These are phyloP conservation scores for Trichoderma oligosporum DNA, from an alignment of 2,329 filamentous ascomycete species.

Conservation along the genomic window DNA sequence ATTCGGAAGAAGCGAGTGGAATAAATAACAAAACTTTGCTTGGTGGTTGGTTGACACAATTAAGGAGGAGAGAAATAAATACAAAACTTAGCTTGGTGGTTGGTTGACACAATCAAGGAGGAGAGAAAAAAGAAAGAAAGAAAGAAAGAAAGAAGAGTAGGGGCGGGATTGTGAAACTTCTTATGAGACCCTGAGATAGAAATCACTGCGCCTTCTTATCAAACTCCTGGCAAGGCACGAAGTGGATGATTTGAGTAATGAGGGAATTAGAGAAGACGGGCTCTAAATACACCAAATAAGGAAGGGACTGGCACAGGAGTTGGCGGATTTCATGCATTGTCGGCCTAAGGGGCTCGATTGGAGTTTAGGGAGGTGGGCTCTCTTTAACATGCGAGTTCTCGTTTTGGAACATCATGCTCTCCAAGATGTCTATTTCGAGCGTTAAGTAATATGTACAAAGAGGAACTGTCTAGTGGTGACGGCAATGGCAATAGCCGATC, in stretches of 20 bases:
- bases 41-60: too few species aligned
- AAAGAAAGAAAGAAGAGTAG: not conserved
- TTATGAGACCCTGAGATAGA: not conserved
- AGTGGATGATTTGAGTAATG: not conserved
- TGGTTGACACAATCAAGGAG: too few species aligned
- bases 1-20: not conserved
- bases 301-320: slow-evolving; percentile 1
- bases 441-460: not conserved
- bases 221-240: not conserved
- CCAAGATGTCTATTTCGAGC: not conserved
- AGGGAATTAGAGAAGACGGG: not conserved
- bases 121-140: not conserved
- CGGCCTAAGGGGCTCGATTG: not conserved
- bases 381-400: not conserved
- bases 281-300: not conserved
- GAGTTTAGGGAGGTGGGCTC: slow-evolving; percentile 1
- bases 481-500: not conserved
- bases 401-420: not conserved
- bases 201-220: not conserved
- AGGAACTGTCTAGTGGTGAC: not conserved
- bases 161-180: not conserved
- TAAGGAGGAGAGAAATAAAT: too few species aligned
- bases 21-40: too few species aligned
- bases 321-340: not conserved
- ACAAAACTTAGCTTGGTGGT: too few species aligned